Evolutionary conservation across 805 yeast species (phyloP), one percentile per base, ranked within the genome.

Genomic region (Cyberlindnera galapagoensis): DNA sequence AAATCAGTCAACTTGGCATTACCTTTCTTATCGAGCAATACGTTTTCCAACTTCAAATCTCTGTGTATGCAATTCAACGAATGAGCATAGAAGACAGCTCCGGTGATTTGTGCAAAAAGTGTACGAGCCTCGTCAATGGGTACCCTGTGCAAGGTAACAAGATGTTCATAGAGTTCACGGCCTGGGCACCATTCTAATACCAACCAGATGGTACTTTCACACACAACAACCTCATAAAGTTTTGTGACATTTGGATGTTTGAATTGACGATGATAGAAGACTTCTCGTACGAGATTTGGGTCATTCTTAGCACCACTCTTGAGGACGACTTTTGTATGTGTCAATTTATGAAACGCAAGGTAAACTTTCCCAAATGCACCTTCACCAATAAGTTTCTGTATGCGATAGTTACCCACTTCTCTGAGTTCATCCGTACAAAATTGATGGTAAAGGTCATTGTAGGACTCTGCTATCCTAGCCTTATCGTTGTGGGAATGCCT

Each of bases 341-440:
- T 71, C 28, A 87, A 64, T 31, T 69, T 69, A 49, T 90, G 97
- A 22, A 65, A 65, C 2, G 96, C 97, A 19, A 90, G 60, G 53
- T 80, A 92, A 1, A 87, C 95, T 50, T 82, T 83, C 7, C 97
- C 97, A 66, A 87, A 90, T 3, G 94, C 71, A 8, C 97, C 97
- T 47, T 84, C 87, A 2, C 97, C 97, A 15, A 90, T 80, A 43
- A 79, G 83, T 36, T 76, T 65, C 6, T 75, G 49, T 7, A 92
- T 74, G 31, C 69, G 63, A 51, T 90, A 90, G 56, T 82, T 85
- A 1, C 98, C 97, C 9, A 90, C 77, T 34, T 77, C 82, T 29
- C 62, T 62, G 26, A 77, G 58, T 25, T 70, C 74, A 8, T 71
- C 49, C 10, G 60, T 56, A 8, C 63, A 56, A 40, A 71, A 68